Conservation (phyloP, 2,329 filamentous ascomycete species). For the Massarina eburnea region DNA sequence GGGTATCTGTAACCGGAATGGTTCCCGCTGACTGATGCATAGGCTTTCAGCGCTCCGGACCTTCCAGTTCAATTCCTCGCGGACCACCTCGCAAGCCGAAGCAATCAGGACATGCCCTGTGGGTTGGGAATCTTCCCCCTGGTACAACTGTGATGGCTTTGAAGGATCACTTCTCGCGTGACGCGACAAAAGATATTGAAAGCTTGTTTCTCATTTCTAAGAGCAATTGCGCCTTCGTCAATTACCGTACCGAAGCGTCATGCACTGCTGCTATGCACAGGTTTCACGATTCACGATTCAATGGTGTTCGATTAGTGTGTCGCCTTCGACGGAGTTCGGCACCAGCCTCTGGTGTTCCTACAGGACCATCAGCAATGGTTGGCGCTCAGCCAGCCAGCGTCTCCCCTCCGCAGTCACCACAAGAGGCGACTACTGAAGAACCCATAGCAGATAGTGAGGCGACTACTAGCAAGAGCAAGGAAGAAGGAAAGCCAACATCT, state of each 20-base stretch:
- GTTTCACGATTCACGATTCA: constrained; percentile 88
- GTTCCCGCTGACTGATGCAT: background rate
- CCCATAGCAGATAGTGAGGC: constrained; percentile 14
- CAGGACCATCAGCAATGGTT: constrained; percentile 55
- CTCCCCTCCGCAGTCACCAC: constrained; percentile 31
- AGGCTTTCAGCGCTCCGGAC: constrained; percentile 25
- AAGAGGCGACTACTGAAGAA: constrained; percentile 15
- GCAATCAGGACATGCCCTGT: constrained; percentile 82
- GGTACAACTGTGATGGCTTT: constrained; percentile 78
- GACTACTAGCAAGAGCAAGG: constrained; percentile 10
- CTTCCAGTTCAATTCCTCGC: constrained; percentile 49
- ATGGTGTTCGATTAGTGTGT: constrained; percentile 83
- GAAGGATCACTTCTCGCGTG: constrained; percentile 87
- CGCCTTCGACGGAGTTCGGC: constrained; percentile 66
- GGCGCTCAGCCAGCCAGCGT: constrained; percentile 22
- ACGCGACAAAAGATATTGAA: constrained; percentile 73
- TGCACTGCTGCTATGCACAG: constrained; percentile 77
- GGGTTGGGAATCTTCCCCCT: constrained; percentile 92
- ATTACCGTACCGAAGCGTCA: constrained; percentile 79
- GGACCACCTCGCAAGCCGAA: constrained; percentile 68
- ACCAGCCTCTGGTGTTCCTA: constrained; percentile 52
- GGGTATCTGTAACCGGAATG: too few relatives aligned
- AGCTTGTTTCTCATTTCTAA: constrained; percentile 94
- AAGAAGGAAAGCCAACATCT: constrained; percentile 17
- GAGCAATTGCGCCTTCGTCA: constrained; percentile 96